phyloP scores from a whole-genome alignment of 768 basidiomycete species.

The Agaricus sinodeliciosus region DNA sequence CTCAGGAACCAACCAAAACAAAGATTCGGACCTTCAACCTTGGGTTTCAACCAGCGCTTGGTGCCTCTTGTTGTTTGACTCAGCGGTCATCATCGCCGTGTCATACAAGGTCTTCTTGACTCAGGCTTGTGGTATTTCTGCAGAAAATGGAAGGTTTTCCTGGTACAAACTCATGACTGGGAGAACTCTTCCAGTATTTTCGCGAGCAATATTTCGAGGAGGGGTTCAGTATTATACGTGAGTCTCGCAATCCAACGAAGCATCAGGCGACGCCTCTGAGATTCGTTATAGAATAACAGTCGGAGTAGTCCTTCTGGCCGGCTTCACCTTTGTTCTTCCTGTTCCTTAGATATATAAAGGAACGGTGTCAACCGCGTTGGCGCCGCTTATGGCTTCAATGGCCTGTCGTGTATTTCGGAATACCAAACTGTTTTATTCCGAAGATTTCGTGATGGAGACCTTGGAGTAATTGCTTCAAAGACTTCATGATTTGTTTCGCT shows the following conservation, averaged over 20 bases:
- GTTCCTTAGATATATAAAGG: neutral
- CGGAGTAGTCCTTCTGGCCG: neutral
- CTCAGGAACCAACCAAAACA: neutral
- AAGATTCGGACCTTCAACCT: neutral
- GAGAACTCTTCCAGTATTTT: neutral
- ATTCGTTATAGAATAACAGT: neutral
- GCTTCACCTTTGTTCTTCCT: neutral
- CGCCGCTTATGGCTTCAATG: neutral
- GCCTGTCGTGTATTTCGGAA: neutral
- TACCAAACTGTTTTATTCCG: neutral
- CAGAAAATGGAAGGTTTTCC: neutral
- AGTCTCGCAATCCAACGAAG: neutral
- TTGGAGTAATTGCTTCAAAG: no score
- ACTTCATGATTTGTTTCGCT: no score
- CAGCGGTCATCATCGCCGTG: neutral
- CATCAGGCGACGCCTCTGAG: no score
- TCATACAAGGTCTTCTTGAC: neutral
- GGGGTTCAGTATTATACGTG: neutral
- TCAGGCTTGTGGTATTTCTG: neutral
- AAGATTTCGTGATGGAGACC: neutral
- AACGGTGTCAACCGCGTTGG: neutral
- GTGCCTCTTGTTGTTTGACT: neutral
- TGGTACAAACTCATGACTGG: neutral
- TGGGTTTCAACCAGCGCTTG: neutral
- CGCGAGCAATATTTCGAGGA: neutral